A percentile compares a stretch with the other conserved stretches of the same genome.
Evolutionary conservation across 495 filamentous ascomycete species (phyloP).

Genomic region (Annulohypoxylon nitens): DNA sequence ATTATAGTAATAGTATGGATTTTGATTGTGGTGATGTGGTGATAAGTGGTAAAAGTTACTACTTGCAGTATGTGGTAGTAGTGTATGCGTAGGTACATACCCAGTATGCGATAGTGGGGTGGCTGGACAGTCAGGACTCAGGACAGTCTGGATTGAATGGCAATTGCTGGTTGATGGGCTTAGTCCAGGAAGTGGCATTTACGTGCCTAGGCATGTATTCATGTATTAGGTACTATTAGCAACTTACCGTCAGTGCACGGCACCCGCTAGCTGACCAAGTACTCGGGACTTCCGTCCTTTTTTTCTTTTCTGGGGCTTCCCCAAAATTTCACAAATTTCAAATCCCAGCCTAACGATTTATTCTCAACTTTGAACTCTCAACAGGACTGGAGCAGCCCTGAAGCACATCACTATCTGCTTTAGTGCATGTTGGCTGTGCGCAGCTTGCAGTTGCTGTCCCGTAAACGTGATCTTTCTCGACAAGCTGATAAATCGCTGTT

Average conservation of each 20-base stretch:
- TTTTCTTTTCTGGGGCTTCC: conserved; percentile 40
- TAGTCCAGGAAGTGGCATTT: background rate
- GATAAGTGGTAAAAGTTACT: conserved; percentile 13
- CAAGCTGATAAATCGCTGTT: conserved; percentile 42
- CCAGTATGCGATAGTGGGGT: conserved; percentile 19
- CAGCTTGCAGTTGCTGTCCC: conserved; percentile 24
- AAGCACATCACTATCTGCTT: conserved; percentile 49
- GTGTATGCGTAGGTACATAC: background rate
- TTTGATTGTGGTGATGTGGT: conserved; percentile 4
- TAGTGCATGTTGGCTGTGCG: conserved; percentile 50
- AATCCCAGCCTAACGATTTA: conserved; percentile 52
- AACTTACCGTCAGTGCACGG: conserved; percentile 36
- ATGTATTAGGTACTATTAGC: conserved; percentile 19
- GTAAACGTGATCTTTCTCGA: conserved; percentile 34
- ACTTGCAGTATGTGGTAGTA: conserved; percentile 17
- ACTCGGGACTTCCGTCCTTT: conserved; percentile 42
- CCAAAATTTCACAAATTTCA: conserved; percentile 52
- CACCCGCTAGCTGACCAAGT: conserved; percentile 39
- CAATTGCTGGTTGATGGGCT: conserved; percentile 3
- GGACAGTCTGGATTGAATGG: background rate
- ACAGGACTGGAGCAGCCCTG: conserved; percentile 21
- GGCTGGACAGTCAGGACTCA: conserved; percentile 8
- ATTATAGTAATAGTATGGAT: conserved; percentile 20
- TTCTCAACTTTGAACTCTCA: conserved; percentile 14
- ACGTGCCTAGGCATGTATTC: background rate